A percentile compares a stretch with the other conserved stretches of the same genome.
These are phyloP conservation scores for Acer campestre DNA, from an alignment of 345 rosid genomes.

Conservation along the genomic window DNA sequence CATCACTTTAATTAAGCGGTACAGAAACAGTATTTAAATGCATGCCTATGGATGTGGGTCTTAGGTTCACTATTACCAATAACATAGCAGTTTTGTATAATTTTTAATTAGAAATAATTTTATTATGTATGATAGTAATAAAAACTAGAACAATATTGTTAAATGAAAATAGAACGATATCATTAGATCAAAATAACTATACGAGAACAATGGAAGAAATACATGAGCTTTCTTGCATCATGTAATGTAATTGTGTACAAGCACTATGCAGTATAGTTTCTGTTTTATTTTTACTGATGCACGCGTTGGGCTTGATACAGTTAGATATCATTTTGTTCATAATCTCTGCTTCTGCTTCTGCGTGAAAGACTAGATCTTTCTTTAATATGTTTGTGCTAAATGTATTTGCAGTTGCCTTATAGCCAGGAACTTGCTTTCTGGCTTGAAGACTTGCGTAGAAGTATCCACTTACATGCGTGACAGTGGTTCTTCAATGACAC, in stretches of 20 bases:
- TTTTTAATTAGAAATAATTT: neutral
- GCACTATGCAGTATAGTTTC: neutral
- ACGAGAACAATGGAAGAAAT: neutral
- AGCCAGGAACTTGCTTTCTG: conserved; percentile 93
- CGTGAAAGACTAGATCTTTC: conserved; percentile 18
- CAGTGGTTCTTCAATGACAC: conserved; percentile 57
- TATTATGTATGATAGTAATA: neutral
- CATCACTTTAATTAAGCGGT: neutral
- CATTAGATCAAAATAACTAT: neutral
- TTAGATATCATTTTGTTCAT: neutral
- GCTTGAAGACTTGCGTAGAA: conserved; percentile 93
- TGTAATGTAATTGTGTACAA: neutral
- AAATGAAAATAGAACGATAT: neutral
- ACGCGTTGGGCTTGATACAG: conserved; percentile 1
- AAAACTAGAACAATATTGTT: neutral
- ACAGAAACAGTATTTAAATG: neutral
- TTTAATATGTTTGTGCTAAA: conserved; percentile 5
- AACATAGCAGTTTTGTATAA: neutral
- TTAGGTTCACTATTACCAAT: neutral
- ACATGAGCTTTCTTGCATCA: neutral
- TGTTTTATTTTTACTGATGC: neutral
- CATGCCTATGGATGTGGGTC: neutral
- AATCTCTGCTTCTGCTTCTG: conserved; percentile 6
- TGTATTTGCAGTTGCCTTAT: conserved; percentile 84
- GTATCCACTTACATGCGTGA: conserved; percentile 84